These are phyloP conservation scores for Falciphora oryzae DNA, from an alignment of 2,329 filamentous ascomycete genomes.

Conservation along the genomic window DNA sequence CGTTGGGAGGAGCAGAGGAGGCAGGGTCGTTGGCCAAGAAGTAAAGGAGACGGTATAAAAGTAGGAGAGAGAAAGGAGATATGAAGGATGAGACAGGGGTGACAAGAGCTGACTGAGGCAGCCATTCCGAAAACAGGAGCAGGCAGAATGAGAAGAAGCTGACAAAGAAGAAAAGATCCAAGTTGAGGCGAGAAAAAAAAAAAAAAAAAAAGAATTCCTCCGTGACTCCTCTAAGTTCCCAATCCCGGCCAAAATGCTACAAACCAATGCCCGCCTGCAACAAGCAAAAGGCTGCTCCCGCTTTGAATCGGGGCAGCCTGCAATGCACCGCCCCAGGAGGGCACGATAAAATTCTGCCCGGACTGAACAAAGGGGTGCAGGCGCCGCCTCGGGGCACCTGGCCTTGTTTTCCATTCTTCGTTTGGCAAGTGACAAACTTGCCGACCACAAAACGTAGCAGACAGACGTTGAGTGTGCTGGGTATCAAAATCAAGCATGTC, in stretches of 20 bases:
- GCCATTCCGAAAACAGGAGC: neutral
- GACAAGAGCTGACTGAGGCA: neutral
- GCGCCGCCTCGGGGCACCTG: slow-evolving; percentile 4
- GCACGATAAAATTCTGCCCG: slow-evolving; percentile 5
- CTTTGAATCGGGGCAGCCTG: neutral
- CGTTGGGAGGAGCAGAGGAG: neutral
- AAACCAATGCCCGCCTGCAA: slow-evolving; percentile 12
- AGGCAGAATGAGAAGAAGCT: neutral
- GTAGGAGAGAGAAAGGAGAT: neutral
- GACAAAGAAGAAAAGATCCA: slow-evolving; percentile 12
- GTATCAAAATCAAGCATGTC: slow-evolving; percentile 11
- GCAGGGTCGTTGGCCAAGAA: slow-evolving; percentile 3
- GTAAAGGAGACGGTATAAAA: neutral
- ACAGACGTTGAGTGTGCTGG: neutral
- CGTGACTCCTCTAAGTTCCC: slow-evolving; percentile 4
- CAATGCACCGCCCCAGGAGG: slow-evolving; percentile 1
- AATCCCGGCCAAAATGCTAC: slow-evolving; percentile 11
- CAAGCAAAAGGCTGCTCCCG: slow-evolving; percentile 1
- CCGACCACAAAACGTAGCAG: neutral
- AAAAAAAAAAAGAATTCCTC: slow-evolving; percentile 15
- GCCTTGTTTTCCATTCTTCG: neutral
- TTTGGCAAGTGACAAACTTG: slow-evolving; percentile 9
- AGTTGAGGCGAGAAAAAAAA: slow-evolving; percentile 11
- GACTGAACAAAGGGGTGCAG: slow-evolving; percentile 7
- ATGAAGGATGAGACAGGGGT: neutral